These are phyloP conservation scores for Misopates orontium DNA, from an alignment of 257 asterid species.

Conservation along the genomic window DNA sequence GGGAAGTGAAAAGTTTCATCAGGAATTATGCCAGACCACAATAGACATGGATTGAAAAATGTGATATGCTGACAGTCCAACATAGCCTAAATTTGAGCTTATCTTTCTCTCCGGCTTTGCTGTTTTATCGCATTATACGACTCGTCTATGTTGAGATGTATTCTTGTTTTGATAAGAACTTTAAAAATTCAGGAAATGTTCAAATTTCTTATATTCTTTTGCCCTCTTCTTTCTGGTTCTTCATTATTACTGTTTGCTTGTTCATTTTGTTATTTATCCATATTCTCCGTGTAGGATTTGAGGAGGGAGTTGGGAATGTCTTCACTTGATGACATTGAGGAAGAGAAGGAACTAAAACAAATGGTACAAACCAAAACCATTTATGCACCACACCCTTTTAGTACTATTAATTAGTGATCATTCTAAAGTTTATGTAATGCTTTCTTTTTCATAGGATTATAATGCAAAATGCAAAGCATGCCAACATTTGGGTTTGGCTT, in stretches of 20 bases:
- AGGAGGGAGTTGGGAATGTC: slow-evolving; percentile 83
- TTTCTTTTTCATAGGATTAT: slow-evolving; percentile 55
- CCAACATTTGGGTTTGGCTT: slow-evolving; percentile 80
- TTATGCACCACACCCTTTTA: not conserved
- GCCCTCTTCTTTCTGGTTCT: not conserved
- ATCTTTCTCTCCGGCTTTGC: not conserved
- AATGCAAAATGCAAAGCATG: slow-evolving; percentile 90
- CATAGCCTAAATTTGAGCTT: not conserved
- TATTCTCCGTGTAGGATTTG: slow-evolving; percentile 52
- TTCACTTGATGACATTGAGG: slow-evolving; percentile 72
- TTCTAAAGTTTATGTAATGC: not conserved
- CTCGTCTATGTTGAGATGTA: not conserved
- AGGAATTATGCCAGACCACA: not conserved
- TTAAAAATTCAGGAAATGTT: not conserved
- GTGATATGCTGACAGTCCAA: not conserved
- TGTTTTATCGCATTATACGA: not conserved
- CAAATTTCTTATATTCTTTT: not conserved
- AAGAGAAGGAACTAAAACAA: slow-evolving; percentile 85
- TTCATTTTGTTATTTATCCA: not conserved
- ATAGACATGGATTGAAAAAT: not conserved
- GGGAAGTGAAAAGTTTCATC: not conserved
- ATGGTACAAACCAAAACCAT: slow-evolving; percentile 53
- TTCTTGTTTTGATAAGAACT: not conserved
- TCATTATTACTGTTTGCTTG: not conserved
- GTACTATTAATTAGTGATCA: not conserved